Evolutionary conservation across 306 rosid species (phyloP), one percentile per base, ranked within the genome.

Genomic region (Luffa acutangula): DNA sequence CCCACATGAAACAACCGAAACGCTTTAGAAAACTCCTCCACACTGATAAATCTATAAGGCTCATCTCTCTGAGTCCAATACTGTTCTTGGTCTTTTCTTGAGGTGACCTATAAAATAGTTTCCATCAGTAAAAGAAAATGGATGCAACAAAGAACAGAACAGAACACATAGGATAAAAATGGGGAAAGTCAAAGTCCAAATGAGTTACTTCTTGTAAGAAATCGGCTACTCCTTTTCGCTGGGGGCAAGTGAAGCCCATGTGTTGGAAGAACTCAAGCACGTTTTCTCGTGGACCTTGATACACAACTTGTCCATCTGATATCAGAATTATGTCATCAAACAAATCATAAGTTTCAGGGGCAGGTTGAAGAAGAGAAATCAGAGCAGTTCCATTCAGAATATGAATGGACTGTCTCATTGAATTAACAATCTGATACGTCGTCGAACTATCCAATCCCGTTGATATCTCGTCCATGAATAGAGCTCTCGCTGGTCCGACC

Each of bases 381-480:
- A 86, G 82, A 48, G 82, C 83, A 56, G 91, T 88, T 80, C 89
- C 91, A 52, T 81, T 80, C 63, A 88, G 83, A 65, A 88, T 86
- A 79, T 88, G 91, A 31, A 82, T 79, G 37, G 52, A 78, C 21
- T 88, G 89, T 75, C 67, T 80, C 21, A 88, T 78, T 4, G 82
- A 86, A 60, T 86, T 86, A 78, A 88, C 87, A 58, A 88, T 88
- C 66, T 88, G 91, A 25, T 73, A 88, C 4, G 91, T 84, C 12
- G 91, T 88, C 5, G 91, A 85, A 71, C 91, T 88, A 85, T 88
- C 91, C 78, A 88, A 82, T 53, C 91, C 91, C n/a, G 91, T 88
- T 13, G 91, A 88, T 75, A 88, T 88, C 79, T 88, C 91, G 33
- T 88, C 91, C 91, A 88, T 88, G 59, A 86, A 84, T 41, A 88